phyloP scores from a whole-genome alignment of 164 flowering plant species.

The Annona cherimola region DNA sequence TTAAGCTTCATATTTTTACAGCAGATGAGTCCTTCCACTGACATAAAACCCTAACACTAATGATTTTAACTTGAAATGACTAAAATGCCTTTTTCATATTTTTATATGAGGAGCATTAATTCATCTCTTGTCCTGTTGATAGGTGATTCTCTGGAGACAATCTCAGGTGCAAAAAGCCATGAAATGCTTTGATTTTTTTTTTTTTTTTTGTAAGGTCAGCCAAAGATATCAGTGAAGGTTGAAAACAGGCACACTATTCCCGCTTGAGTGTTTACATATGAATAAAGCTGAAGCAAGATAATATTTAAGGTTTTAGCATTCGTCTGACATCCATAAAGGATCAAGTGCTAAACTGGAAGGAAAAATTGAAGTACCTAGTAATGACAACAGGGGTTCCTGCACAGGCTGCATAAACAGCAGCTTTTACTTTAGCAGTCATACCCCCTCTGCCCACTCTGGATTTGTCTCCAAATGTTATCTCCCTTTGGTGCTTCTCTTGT shows the following conservation, averaged over 20 bases:
- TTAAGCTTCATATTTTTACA: too few species aligned
- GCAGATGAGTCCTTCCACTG: too few species aligned
- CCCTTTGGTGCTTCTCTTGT: constrained; percentile 62
- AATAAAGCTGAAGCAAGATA: neutral
- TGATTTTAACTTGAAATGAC: too few species aligned
- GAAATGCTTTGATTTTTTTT: neutral
- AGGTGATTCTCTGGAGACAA: neutral
- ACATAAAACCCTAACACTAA: too few species aligned
- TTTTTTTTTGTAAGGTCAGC: neutral
- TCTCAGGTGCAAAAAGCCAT: neutral
- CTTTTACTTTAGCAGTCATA: constrained; percentile 98
- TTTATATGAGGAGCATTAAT: too few species aligned
- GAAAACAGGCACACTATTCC: neutral
- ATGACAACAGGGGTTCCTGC: constrained; percentile 93
- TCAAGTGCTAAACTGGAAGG: neutral
- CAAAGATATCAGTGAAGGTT: neutral
- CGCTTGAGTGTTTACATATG: neutral
- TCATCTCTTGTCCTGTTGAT: neutral
- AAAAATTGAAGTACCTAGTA: constrained; percentile 49
- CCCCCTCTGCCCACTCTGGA: constrained; percentile 97
- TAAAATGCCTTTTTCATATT: too few species aligned
- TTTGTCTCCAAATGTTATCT: constrained; percentile 92
- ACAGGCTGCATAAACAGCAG: constrained; percentile 77
- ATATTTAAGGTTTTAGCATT: neutral
- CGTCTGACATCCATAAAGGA: neutral